These are phyloP conservation scores for Anisodus acutangulus DNA, from an alignment of 257 asterid genomes.

Conservation along the genomic window DNA sequence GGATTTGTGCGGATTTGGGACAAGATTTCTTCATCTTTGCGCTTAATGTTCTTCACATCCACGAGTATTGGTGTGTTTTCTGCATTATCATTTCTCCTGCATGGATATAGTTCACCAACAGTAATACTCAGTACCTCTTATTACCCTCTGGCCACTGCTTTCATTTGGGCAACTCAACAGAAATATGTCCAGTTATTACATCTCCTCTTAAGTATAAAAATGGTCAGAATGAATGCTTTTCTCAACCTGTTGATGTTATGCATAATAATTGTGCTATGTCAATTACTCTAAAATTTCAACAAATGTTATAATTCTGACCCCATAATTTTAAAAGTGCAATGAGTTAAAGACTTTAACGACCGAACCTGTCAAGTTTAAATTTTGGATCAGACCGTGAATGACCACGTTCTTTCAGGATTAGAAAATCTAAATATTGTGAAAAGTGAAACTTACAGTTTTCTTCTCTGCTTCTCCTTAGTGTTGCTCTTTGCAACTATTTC, in stretches of 20 bases:
- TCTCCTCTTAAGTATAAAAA: too few relatives aligned
- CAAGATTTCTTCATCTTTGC: slow-evolving; percentile 42
- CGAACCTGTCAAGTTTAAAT: too few relatives aligned
- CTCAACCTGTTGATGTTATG: too few relatives aligned
- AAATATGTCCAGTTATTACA: too few relatives aligned
- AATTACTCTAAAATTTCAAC: too few relatives aligned
- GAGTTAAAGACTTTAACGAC: too few relatives aligned
- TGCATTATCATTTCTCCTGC: slow-evolving; percentile 71
- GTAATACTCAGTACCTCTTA: neutral
- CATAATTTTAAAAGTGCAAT: too few relatives aligned
- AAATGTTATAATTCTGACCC: too few relatives aligned
- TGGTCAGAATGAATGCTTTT: too few relatives aligned
- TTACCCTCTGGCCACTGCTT: neutral
- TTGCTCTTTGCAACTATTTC: slow-evolving; percentile 46
- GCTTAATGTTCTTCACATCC: slow-evolving; percentile 58
- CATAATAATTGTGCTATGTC: too few relatives aligned
- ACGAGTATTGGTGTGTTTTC: slow-evolving; percentile 78
- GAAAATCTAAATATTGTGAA: neutral
- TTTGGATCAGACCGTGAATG: too few relatives aligned
- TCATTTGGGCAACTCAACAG: neutral
- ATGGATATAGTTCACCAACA: neutral
- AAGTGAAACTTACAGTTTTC: slow-evolving; percentile 59
- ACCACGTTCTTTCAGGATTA: neutral
- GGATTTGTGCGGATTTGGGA: slow-evolving; percentile 77
- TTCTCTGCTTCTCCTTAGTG: slow-evolving; percentile 58